phyloP scores from a whole-genome alignment of 495 filamentous ascomycete species.

The Pseudevernia furfuracea region DNA sequence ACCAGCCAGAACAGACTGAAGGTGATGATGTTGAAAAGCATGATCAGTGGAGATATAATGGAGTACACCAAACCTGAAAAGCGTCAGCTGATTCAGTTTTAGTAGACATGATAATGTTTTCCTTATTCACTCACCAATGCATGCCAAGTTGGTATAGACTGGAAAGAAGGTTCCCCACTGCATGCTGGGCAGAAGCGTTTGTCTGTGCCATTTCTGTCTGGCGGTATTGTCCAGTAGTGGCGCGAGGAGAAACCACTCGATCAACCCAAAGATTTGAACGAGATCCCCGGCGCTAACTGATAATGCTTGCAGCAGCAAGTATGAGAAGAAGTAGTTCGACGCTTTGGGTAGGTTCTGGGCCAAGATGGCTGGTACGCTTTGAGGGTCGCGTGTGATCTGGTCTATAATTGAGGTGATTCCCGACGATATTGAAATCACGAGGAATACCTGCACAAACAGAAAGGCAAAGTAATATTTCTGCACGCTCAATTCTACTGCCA shows the following conservation, averaged over 20 bases:
- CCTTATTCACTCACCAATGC: conserved; percentile 55
- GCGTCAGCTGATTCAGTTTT: background rate
- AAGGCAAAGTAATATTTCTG: conserved; percentile 93
- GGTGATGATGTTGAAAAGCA: conserved; percentile 89
- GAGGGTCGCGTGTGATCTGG: conserved; percentile 19
- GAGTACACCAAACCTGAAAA: conserved; percentile 70
- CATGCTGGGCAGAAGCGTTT: conserved; percentile 68
- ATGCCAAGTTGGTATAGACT: conserved; percentile 89
- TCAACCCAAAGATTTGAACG: conserved; percentile 69
- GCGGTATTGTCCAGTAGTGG: conserved; percentile 79
- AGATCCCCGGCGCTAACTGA: conserved; percentile 83
- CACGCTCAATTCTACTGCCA: conserved; percentile 68
- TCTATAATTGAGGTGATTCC: conserved; percentile 62
- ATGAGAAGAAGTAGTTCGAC: conserved; percentile 96
- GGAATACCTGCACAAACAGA: conserved; percentile 89
- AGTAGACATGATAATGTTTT: background rate
- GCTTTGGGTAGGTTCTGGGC: conserved; percentile 79
- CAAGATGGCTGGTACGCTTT: conserved; percentile 56
- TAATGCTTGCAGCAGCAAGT: conserved; percentile 92
- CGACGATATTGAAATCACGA: conserved; percentile 84
- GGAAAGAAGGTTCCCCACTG: conserved; percentile 94
- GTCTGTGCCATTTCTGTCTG: conserved; percentile 78
- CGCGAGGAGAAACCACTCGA: conserved; percentile 73
- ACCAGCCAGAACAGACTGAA: conserved; percentile 94
- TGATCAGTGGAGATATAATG: conserved; percentile 81